Percentiles rank a stretch among this genome's conserved stretches.
These are phyloP conservation scores for Castanea crenata DNA, from an alignment of 306 rosid species.

Conservation along the genomic window DNA sequence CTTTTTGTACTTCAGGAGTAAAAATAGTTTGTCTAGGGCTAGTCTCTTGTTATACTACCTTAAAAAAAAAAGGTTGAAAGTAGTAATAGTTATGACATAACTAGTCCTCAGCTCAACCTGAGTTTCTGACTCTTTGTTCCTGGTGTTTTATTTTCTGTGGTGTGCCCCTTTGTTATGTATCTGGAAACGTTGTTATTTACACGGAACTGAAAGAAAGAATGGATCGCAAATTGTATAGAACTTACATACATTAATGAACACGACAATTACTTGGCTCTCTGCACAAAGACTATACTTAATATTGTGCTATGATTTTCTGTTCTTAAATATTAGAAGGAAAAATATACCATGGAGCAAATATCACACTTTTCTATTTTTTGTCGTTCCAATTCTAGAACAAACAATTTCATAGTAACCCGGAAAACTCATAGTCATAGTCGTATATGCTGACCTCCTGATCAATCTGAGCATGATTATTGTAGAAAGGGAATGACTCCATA, in stretches of 20 bases:
- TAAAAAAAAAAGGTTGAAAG: too few species aligned
- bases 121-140: too few species aligned
- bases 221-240: too few species aligned
- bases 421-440: slow-evolving; percentile 35
- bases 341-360: background rate
- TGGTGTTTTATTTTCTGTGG: too few species aligned
- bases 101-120: too few species aligned
- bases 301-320: background rate
- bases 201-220: background rate
- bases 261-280: background rate
- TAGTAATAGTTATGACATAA: too few species aligned
- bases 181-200: background rate
- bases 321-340: background rate
- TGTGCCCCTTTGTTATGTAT: too few species aligned
- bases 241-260: too few species aligned
- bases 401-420: slow-evolving; percentile 14
- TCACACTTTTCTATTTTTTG: background rate
- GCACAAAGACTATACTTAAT: background rate
- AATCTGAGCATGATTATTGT: slow-evolving; percentile 4
- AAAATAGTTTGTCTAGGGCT: too few species aligned
- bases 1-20: too few species aligned
- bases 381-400: background rate
- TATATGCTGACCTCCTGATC: slow-evolving; percentile 36
- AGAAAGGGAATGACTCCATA: slow-evolving; percentile 11
- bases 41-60: too few species aligned